Evolutionary conservation across 225 moss, liverwort and hornwort genomes (phyloP), one percentile per base, ranked within the genome.

Genomic region (Anthoceros angustus): DNA sequence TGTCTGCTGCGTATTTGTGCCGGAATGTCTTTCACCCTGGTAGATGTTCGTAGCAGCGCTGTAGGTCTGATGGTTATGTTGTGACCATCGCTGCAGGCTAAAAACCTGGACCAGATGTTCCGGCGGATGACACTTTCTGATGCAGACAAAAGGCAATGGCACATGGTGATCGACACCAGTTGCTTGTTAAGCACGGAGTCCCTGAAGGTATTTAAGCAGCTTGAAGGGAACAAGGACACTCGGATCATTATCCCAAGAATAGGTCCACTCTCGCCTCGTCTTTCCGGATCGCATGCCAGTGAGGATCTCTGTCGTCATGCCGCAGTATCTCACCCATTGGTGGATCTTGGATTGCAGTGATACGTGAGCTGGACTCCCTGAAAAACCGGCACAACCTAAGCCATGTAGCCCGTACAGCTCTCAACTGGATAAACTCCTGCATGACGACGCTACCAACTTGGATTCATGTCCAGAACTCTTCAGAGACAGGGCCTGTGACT

Each of bases 391-490:
- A 71, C 4, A 74, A 74, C 12, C 62, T 69, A 62, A 83, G 63
- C 63, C 64, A 69, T 40, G 61, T 77, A 41, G 85, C 91, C 16
- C 63, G 71, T 63, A 68, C 67, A 66, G 88, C 79, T 21, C 79
- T 95, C 25, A 74, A 80, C 38, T 95, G 95, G 95, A 95, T 95
- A 38, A 83, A 77, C 46, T 69, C 70, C 21, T 95, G 91, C 64
- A 88, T 91, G 95, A 61, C 71, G 40, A 84, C 72, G 69, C 72
- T 71, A 11, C 82, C 86, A 12, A 71, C 45, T 26, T 95, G 95
- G 95, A 88, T 91, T 61, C 88, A 88, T 75, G 91, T 95, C n/a
- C 95, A 90, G 68, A 95, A 77, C 70, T 78, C 74, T 49, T 75
- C 75, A 42, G 88, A 95, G 62, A 83, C 79, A 41, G 71, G 79